A percentile compares a stretch with the other conserved stretches of the same genome.
These are phyloP conservation scores for Calonectria pseudoturangicola DNA, from an alignment of 2,329 filamentous ascomycete genomes.

Conservation along the genomic window DNA sequence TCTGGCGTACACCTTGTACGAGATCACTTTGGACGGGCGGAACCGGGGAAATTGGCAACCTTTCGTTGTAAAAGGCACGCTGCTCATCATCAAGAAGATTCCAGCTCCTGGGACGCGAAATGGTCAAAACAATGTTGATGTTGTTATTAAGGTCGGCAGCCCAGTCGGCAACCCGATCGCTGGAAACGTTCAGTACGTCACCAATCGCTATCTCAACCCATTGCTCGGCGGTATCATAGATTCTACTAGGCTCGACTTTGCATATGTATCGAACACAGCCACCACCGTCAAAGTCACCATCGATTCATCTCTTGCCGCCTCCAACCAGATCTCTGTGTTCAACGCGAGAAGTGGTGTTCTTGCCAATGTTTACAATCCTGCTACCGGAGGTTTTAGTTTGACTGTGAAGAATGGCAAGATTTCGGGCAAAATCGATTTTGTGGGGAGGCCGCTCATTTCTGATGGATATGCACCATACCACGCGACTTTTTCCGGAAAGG, in stretches of 20 bases:
- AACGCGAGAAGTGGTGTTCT: not conserved
- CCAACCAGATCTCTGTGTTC: constrained; percentile 5
- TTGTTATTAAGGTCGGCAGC: not conserved
- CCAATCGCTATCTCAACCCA: constrained; percentile 15
- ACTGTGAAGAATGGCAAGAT: not conserved
- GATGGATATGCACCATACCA: not conserved
- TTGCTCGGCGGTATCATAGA: not conserved
- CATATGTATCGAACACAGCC: not conserved
- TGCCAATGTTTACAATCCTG: not conserved
- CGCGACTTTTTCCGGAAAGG: too few relatives aligned
- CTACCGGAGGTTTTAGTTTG: not conserved
- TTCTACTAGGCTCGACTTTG: not conserved
- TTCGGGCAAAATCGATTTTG: not conserved
- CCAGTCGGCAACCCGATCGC: not conserved
- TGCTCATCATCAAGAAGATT: not conserved
- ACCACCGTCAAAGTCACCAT: not conserved
- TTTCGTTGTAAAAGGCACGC: not conserved
- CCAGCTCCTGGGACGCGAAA: not conserved
- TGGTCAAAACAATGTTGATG: constrained; percentile 1
- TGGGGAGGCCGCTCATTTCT: not conserved
- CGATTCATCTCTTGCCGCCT: constrained; percentile 5
- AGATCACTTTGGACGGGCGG: not conserved
- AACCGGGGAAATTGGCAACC: not conserved
- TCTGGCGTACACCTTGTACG: not conserved
- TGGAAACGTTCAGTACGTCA: constrained; percentile 2